Evolutionary conservation across 2,329 filamentous ascomycete species (phyloP), one percentile per base, ranked within the genome.

Genomic region (Diaporthe humulicola): DNA sequence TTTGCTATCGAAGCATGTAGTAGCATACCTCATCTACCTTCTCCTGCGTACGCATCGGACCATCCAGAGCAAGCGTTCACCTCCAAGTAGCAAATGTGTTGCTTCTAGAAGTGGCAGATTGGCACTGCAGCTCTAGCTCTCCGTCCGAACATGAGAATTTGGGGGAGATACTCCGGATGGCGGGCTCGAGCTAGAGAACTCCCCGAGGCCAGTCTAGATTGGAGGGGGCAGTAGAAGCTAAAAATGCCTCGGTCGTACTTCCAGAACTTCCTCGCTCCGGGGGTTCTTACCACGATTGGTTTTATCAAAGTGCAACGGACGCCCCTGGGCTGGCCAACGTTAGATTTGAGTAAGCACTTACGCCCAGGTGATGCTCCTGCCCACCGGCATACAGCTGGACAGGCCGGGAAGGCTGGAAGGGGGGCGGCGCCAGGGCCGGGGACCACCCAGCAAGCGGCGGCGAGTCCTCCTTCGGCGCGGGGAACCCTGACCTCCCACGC

Each of bases 401-500:
- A n/a, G 4, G 28, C 40, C 58, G 25, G 17, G 58, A 50, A 40
- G 33, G n/a, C n/a, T n/a, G n/a, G n/a, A n/a, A n/a, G n/a, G n/a
- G n/a, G n/a, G n/a, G 33, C n/a, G 45, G 61, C 10, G 22, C 45
- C 30, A 67, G 42, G 40, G 25, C 15, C n/a, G 15, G 25, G 58
- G 25, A n/a, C 58, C 58, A 42, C n/a, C 36, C 48, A 50, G n/a
- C 48, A 7, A 38, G 38, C 19, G 9, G 7, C 45, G 45, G 45
- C 45, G 19, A 42, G 14, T 4, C 38, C 30, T 10, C 28, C 28
- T 45, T 25, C 42, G 25, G 30, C 64, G 64, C 64, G 64, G 64
- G 64, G 64, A 67, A 67, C 64, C 64, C 45, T 67, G 64, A 38
- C 22, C 28, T 36, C 14, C 61, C 64, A 67, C 64, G 64, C 64